phyloP scores from a whole-genome alignment of 73 alveolate genomes.

The Tetrahymena elliotti region DNA sequence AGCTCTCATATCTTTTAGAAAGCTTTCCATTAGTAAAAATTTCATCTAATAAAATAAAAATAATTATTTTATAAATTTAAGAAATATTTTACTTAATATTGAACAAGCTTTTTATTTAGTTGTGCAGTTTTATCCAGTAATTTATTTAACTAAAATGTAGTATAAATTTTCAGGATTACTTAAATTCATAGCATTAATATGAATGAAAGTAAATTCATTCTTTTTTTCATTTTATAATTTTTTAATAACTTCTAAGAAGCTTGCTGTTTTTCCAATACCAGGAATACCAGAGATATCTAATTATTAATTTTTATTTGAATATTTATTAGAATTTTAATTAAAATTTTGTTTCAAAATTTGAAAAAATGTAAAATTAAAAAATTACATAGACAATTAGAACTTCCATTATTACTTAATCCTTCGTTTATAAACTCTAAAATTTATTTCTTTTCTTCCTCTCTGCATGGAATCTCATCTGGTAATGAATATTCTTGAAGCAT shows the following conservation, averaged over 20 bases:
- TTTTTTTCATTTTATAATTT: not conserved
- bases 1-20: not conserved
- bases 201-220: constrained; percentile 8
- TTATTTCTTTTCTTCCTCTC: constrained; percentile 61
- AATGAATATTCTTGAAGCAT: constrained; percentile 7
- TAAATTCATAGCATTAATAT: constrained; percentile 43
- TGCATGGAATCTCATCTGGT: constrained; percentile 66
- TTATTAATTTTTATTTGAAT: not conserved
- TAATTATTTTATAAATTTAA: not conserved
- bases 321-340: not conserved
- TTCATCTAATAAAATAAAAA: not conserved
- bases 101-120: not conserved
- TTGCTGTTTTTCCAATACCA: constrained; percentile 67
- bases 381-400: constrained; percentile 43
- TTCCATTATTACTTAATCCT: constrained; percentile 48
- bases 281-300: constrained; percentile 60
- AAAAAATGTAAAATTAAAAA: not conserved
- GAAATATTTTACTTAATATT: constrained; percentile 1
- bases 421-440: constrained; percentile 49
- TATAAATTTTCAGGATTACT: constrained; percentile 36
- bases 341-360: not conserved
- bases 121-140: constrained; percentile 36
- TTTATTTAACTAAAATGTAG: constrained; percentile 26
- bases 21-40: constrained; percentile 10
- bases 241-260: constrained; percentile 32